Percentiles rank a stretch among this genome's conserved stretches.
These are phyloP conservation scores for Talaromyces piceae DNA, from an alignment of 2,329 filamentous ascomycete species.

Conservation along the genomic window DNA sequence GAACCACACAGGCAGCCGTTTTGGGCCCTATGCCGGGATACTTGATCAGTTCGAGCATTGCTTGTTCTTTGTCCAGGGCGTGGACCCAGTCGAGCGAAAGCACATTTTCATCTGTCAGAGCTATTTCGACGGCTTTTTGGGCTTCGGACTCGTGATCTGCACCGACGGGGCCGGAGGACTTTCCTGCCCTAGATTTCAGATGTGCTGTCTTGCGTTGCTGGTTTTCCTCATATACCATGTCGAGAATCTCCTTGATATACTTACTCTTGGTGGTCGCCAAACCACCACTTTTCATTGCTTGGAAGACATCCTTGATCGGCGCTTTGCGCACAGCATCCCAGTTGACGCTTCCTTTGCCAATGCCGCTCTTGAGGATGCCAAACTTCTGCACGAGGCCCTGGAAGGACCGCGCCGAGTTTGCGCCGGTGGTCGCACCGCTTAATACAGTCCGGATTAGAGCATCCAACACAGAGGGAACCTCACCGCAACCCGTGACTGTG, in stretches of 20 bases:
- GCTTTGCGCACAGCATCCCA: conserved; percentile 64
- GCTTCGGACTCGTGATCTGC: conserved; percentile 34
- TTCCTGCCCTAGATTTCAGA: conserved; percentile 37
- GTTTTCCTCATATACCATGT: conserved; percentile 65
- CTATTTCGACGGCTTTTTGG: conserved; percentile 52
- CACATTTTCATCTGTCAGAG: conserved; percentile 49
- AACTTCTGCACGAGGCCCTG: conserved; percentile 57
- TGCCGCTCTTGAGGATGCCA: conserved; percentile 54
- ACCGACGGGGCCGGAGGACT: conserved; percentile 33
- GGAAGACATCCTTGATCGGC: conserved; percentile 52
- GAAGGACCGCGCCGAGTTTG: conserved; percentile 60
- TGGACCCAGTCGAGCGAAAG: conserved; percentile 60
- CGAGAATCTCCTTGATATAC: conserved; percentile 65
- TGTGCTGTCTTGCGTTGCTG: conserved; percentile 48
- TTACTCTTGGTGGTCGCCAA: conserved; percentile 63
- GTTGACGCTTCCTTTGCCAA: conserved; percentile 64
- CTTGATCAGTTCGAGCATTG: conserved; percentile 49
- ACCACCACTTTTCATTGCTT: conserved; percentile 64
- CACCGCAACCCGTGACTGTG: conserved; percentile 62
- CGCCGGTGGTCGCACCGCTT: conserved; percentile 53
- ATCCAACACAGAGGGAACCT: conserved; percentile 58
- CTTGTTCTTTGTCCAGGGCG: conserved; percentile 47
- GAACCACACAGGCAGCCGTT: conserved; percentile 56
- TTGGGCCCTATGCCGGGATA: conserved; percentile 61
- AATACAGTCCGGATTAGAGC: conserved; percentile 56